Conservation (phyloP, 1,139 yeast genomes). For the Suhomyces chickasaworum region DNA sequence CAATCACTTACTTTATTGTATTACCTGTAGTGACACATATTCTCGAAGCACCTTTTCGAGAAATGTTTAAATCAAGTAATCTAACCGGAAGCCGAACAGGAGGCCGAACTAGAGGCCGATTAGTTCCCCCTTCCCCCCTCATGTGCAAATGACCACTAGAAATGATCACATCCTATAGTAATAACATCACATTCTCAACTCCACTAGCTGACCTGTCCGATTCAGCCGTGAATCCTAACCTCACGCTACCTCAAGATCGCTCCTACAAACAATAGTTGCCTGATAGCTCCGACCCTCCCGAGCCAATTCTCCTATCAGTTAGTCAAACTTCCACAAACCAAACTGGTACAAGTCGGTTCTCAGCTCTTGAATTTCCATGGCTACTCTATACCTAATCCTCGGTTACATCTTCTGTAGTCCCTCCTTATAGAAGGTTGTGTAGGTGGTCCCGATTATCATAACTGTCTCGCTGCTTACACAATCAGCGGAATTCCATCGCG, state of each 20-base stretch:
- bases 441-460: neutral
- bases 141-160: too few species aligned
- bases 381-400: neutral
- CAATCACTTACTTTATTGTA: neutral
- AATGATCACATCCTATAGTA: too few species aligned
- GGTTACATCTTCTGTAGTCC: neutral
- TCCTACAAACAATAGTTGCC: neutral
- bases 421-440: neutral
- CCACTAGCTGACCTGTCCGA: neutral
- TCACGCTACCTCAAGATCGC: neutral
- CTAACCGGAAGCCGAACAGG: neutral
- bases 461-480: neutral
- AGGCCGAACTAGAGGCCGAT: too few species aligned
- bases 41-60: conserved; percentile 1
- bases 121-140: neutral
- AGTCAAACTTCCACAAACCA: neutral
- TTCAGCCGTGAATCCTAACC: conserved; percentile 2
- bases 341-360: neutral
- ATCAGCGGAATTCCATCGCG: neutral
- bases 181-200: too few species aligned
- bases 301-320: neutral
- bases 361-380: neutral
- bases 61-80: neutral
- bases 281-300: conserved; percentile 4
- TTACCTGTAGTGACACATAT: conserved; percentile 1